phyloP scores from a whole-genome alignment of 495 filamentous ascomycete species.

The Hypoxylon subgilvum region DNA sequence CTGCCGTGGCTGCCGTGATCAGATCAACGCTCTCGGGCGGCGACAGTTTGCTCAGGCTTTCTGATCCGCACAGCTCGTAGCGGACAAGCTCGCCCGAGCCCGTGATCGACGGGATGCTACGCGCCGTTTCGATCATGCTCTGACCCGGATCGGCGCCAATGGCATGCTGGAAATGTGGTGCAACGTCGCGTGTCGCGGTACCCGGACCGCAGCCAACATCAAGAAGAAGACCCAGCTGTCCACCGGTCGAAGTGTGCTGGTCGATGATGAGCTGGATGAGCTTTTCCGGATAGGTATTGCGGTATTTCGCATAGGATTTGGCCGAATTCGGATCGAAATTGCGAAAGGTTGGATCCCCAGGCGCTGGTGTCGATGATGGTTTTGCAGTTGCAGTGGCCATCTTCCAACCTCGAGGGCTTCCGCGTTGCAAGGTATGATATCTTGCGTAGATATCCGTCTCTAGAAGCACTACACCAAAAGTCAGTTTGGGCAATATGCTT shows the following conservation, averaged over 20 bases:
- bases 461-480: too few relatives aligned
- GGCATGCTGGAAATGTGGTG: slow-evolving; percentile 51
- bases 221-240: slow-evolving; percentile 51
- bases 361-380: too few relatives aligned
- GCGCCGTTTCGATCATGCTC: slow-evolving; percentile 58
- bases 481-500: too few relatives aligned
- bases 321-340: slow-evolving; percentile 53
- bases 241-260: slow-evolving; percentile 57
- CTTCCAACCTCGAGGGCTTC: too few relatives aligned
- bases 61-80: slow-evolving; percentile 55
- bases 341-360: slow-evolving; percentile 60
- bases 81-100: slow-evolving; percentile 34
- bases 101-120: slow-evolving; percentile 23
- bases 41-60: slow-evolving; percentile 48
- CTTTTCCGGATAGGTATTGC: slow-evolving; percentile 49
- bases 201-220: slow-evolving; percentile 67
- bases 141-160: slow-evolving; percentile 60
- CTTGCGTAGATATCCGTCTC: too few relatives aligned
- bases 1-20: slow-evolving; percentile 57
- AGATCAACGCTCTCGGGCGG: slow-evolving; percentile 53
- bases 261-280: slow-evolving; percentile 57
- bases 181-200: slow-evolving; percentile 48
- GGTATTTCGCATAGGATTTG: slow-evolving; percentile 50
- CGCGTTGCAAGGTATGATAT: too few relatives aligned
- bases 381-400: too few relatives aligned